Evolutionary conservation across 1,284 basidiomycete species (phyloP), one percentile per base, ranked within the genome.

Genomic region (Meira miltonrushii): DNA sequence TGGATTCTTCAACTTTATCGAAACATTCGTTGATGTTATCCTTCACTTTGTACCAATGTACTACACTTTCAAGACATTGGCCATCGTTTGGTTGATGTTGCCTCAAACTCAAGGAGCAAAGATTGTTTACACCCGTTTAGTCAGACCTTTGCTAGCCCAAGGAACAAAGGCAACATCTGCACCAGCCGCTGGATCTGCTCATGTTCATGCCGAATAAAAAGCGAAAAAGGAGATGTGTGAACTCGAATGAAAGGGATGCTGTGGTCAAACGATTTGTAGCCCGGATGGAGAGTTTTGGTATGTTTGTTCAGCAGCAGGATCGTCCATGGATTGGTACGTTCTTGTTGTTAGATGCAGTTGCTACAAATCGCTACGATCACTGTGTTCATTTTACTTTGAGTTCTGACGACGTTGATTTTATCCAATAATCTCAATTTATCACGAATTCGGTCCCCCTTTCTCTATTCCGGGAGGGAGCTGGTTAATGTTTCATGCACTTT

Each of bases 51-150:
- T 94, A 62, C 91, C 91, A 12, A 85, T 93, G 78, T 94, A 94
- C 81, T 88, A 87, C 79, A 82, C 86, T 54, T 63, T 90, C 74
- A 93, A 92, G 82, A 88, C 86, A 4, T 75, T 91, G 58, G 87
- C 91, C 74, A 84, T 94, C 38, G 85, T 93, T 60, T 94, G 90
- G 81, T 85, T 94, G 57, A 87, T 86, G 11, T 84, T 93, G n/a
- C 92, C 92, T 0, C 90, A 92, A 75, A 92, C 89, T 11, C 77
- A 80, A 15, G 75, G 75, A 44, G 75, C 75, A 61, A 76, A 77
- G 75, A 58, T 68, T 43, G 72, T 77, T 50, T 77, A 76, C 75
- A 57, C 59, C 69, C 68, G 69, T 61, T 59, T 72, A 54, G 67
- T 77, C 61, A 69, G 72, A 50, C 75, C 75, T 54, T 62, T 67